Base-by-base conservation (phyloP, 1,284 basidiomycete genomes). In the Rhizoctonia solani region DNA sequence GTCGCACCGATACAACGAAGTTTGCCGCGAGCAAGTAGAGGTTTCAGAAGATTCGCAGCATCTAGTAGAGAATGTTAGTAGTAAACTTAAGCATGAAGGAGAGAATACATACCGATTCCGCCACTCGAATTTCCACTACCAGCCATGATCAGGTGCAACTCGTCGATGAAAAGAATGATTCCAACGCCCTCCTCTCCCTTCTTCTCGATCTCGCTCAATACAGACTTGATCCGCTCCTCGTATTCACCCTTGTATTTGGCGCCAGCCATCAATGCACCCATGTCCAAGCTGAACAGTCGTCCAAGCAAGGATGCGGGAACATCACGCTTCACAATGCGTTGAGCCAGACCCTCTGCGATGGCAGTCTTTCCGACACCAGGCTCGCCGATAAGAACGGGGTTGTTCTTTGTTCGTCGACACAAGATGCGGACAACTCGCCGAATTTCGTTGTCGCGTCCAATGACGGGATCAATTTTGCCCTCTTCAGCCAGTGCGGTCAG, bases 221-320 rank as follows among this genome's bases (percentile, higher is more conserved):
- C 93, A 13, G 89, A 82, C 79, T 98, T 98, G 79, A 98, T 87
- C 54, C 96, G 90, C 76, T 99, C 96, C 79, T 99, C 96, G 78
- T 95, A 99, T 79, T 98, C 94, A 69, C 95, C 95, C 77, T 93
- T 94, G 81, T 93, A 96, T 77, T 93, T 95, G 37, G 94, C 95
- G 61, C 96, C 46, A 77, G 76, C 59, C 76, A 75, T 71, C 73
- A 76, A 39, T 71, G 72, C 23, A 74, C 70, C 70, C 54, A 70
- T 44, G 25, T 71, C 68, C 54, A 80, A 74, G 9, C 77, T 73
- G 74, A 87, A 92, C n/a, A 98, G 82, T 32, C 92, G 85, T 39
- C 87, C 87, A 63, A 97, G 82, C 29, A 97, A 83, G 68, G 83
- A 86, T n/a, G 92, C 92, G 27, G 95, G 95, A 4, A 98, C 94